phyloP scores from a whole-genome alignment of 805 yeast species.

The Spathaspora gorwiae region DNA sequence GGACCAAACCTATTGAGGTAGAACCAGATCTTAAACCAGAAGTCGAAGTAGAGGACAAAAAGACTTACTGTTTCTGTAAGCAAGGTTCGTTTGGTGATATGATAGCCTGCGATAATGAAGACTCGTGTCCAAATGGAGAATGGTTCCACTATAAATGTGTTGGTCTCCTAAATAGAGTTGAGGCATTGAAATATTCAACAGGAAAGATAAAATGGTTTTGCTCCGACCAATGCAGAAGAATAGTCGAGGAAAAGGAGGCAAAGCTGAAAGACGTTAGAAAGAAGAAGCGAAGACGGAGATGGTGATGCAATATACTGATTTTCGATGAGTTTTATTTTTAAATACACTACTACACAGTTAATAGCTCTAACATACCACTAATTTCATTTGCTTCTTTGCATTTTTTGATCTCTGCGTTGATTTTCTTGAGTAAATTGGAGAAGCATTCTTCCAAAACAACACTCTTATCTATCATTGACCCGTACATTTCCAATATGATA shows the following conservation, averaged over 20 bases:
- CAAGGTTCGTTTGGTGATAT: conserved; percentile 92
- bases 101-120: conserved; percentile 87
- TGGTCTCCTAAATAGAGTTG: conserved; percentile 34
- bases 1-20: background rate
- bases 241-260: conserved; percentile 7
- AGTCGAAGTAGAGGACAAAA: conserved; percentile 17
- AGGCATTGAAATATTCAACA: conserved; percentile 30
- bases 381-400: conserved; percentile 85
- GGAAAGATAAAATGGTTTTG: conserved; percentile 39
- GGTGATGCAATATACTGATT: conserved; percentile 6
- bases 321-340: background rate
- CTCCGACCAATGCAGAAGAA: conserved; percentile 25
- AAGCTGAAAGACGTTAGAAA: conserved; percentile 8
- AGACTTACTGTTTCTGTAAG: conserved; percentile 81
- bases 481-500: conserved; percentile 70
- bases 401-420: conserved; percentile 65
- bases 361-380: conserved; percentile 88
- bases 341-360: conserved; percentile 43
- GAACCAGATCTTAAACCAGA: conserved; percentile 2
- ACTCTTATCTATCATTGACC: conserved; percentile 64
- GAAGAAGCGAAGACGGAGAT: conserved; percentile 12
- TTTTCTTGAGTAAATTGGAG: conserved; percentile 52
- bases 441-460: conserved; percentile 75
- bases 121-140: conserved; percentile 38
- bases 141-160: conserved; percentile 47